Base-by-base conservation (phyloP, 257 asterid genomes). In the Salvia rosmarinus region DNA sequence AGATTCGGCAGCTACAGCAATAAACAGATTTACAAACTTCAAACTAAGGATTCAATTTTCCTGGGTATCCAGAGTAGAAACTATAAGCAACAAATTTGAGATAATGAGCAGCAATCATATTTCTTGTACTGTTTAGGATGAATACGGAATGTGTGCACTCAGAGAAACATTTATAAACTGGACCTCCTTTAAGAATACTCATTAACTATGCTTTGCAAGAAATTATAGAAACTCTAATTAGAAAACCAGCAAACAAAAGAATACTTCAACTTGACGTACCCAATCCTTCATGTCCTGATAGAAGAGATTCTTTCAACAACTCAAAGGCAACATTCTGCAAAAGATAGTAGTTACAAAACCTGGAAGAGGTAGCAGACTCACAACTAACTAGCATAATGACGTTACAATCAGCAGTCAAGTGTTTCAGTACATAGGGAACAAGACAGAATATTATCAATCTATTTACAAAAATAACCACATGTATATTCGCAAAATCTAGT, bases 261-360 rank as follows among this genome's bases (percentile, higher is more conserved):
- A 68, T 6, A 43, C 28, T 50, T 77, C 70, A 72, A 60, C 57
- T 32, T 19, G 56, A 74, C 85, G 4, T 82, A 95, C 97, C 89
- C 72, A 68, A 77, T 67, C 74, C 83, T 74, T 67, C 84, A 55
- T 77, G 78, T 49, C 82, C 82, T 4, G 78, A 64, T 34, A 75
- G 71, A 75, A 89, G 87, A 64, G 92, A 87, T 70, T 91, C 97
- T 75, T 79, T 84, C 83, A 91, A 71, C 70, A 81, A 81, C 63
- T 88, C 96, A 79, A 85, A 85, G 70, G 99, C 99, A 71, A 87
- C 96, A 81, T 91, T 85, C 97, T 95, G 95, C 88, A 80, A 81
- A 84, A 56, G 59, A 34, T 63, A 63, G 9, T 74, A 70, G 54
- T 61, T 30, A 34, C 39, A 46, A 58, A 67, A 43, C 32, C 64